A percentile compares a stretch with the other conserved stretches of the same genome.
These are phyloP conservation scores for Vanderwaltozyma polyspora DNA, from an alignment of 805 yeast species.

Conservation along the genomic window DNA sequence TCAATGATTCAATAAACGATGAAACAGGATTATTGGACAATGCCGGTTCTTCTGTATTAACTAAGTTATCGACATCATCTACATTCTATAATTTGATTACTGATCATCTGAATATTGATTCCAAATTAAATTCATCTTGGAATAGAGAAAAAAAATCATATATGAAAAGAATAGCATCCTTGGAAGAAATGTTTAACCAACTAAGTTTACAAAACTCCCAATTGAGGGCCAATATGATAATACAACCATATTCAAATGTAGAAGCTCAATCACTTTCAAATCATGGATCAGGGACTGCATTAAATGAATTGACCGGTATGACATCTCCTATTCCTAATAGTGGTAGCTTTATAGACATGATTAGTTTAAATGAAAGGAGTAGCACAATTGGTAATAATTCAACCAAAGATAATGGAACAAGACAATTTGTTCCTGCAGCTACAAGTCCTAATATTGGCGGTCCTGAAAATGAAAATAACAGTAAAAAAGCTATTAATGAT, in stretches of 20 bases:
- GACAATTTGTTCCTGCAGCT: no score
- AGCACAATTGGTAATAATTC: neutral
- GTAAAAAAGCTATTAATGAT: neutral
- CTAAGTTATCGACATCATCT: constrained; percentile 14
- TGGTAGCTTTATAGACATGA: constrained; percentile 4
- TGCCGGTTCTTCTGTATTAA: constrained; percentile 19
- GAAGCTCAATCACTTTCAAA: constrained; percentile 2
- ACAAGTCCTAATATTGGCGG: no score
- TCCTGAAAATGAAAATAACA: neutral
- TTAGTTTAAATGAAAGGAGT: neutral
- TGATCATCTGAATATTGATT: constrained; percentile 19
- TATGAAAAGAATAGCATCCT: constrained; percentile 11
- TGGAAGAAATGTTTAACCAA: constrained; percentile 19
- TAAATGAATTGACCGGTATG: constrained; percentile 3
- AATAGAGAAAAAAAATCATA: constrained; percentile 11
- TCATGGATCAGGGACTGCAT: neutral
- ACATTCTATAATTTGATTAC: constrained; percentile 15
- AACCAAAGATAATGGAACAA: neutral
- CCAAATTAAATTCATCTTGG: constrained; percentile 19
- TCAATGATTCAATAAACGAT: constrained; percentile 16
- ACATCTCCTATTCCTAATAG: constrained; percentile 4
- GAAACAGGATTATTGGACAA: constrained; percentile 19
- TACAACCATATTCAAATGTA: constrained; percentile 11
- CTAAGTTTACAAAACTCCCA: constrained; percentile 15
- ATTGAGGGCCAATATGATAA: constrained; percentile 12